Evolutionary conservation across 75 land plant species (phyloP), one percentile per base, ranked within the genome.

Genomic region (Selaginella tamariscina): DNA sequence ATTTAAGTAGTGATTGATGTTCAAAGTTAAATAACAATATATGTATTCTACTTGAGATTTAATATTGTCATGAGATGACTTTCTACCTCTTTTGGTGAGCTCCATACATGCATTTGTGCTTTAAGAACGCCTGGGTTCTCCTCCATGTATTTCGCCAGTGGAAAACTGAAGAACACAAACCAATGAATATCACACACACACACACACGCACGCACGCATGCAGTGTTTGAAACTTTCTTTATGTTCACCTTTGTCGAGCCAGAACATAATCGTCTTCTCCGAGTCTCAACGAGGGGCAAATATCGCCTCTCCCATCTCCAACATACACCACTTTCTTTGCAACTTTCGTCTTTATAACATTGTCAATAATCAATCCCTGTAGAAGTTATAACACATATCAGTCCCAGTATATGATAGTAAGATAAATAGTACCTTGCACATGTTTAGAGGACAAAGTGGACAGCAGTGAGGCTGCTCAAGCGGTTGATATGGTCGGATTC

Each of bases 221-320:
- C 8, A 59, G 5, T 5, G 23, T 2, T 21, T 23, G 21, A 59
- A 5, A 9, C n/a, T 67, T 32, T 32, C 22, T 24, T n/a, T 32
- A 5, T 32, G 21, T 2, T 67, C 5, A 85, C 56, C 79, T 67
- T 55, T 83, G 71, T 72, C 88, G 81, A 18, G 91, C 84, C 77
- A 88, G 75, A 70, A 88, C 80, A 62, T 49, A 44, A 56, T 91
- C 86, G 27, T 79, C 73, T 27, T 68, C 64, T 21, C 32, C 33
- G 9, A 91, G 77, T 67, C 77, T 83, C 56, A 81, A 57, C 24
- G 79, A 75, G 30, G 92, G 91, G 72, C 96, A 91, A 65, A 64
- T 84, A 68, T 91, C 96, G 2, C 89, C 89, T 26, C 55, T 75
- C 0, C 89, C 93, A 64, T 91, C 93, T 1, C 97, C 97, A 27